Percentiles rank a stretch among this genome's conserved stretches.
phyloP scores from a whole-genome alignment of 2,329 filamentous ascomycete species.

The Metarhizium robertsii region DNA sequence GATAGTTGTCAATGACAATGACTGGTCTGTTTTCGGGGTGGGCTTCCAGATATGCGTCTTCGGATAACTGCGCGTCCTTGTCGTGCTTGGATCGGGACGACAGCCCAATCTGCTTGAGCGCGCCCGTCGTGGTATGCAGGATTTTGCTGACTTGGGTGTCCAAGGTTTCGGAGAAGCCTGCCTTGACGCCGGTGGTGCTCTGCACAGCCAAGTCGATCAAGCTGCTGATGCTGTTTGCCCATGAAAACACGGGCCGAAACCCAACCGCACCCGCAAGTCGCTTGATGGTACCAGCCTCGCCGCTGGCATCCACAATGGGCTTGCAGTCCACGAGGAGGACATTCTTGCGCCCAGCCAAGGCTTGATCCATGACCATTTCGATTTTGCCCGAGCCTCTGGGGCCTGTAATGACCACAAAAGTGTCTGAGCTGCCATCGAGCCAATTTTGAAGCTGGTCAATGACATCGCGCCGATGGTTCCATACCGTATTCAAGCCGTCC shows the following conservation, averaged over 20 bases:
- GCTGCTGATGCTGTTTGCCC: conserved; percentile 91
- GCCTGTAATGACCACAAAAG: conserved; percentile 88
- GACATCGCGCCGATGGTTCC: conserved; percentile 74
- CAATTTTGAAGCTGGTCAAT: conserved; percentile 77
- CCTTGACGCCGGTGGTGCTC: conserved; percentile 87
- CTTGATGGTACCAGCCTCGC: conserved; percentile 77
- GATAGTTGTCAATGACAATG: conserved; percentile 84
- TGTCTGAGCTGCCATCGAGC: conserved; percentile 81
- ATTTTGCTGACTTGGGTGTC: conserved; percentile 88
- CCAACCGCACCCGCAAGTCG: conserved; percentile 76
- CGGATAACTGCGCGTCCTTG: conserved; percentile 60
- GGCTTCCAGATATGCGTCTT: conserved; percentile 83
- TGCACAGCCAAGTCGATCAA: conserved; percentile 88
- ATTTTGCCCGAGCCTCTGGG: conserved; percentile 86
- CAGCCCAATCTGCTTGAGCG: conserved; percentile 69
- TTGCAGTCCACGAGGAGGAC: conserved; percentile 89
- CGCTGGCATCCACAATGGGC: conserved; percentile 80
- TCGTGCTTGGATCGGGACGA: conserved; percentile 61
- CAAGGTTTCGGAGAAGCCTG: conserved; percentile 86
- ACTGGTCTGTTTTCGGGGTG: conserved; percentile 78
- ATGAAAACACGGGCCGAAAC: conserved; percentile 88
- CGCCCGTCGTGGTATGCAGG: conserved; percentile 69
- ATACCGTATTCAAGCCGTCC: conserved; percentile 68
- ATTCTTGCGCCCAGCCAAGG: conserved; percentile 64
- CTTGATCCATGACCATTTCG: conserved; percentile 79